Percentiles rank a stretch among this genome's conserved stretches.
phyloP scores from a whole-genome alignment of 805 yeast genomes.

The Brettanomyces naardenensis region DNA sequence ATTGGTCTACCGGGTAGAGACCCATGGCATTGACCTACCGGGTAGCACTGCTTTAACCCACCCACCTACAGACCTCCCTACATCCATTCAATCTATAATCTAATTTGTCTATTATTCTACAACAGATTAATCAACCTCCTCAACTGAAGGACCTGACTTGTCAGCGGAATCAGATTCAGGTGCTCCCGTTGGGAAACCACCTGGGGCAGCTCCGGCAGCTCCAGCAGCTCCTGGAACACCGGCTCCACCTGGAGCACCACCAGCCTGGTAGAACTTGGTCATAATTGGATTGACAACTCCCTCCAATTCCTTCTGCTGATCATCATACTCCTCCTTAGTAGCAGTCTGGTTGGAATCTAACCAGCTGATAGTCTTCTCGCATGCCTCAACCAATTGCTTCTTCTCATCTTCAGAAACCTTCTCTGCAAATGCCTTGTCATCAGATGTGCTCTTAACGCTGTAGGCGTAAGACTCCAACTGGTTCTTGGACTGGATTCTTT shows the following conservation, averaged over 20 bases:
- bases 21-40: no score
- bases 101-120: no score
- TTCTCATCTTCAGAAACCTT: slow-evolving; percentile 45
- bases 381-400: slow-evolving; percentile 65
- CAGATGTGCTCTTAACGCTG: slow-evolving; percentile 77
- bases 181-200: slow-evolving; percentile 38
- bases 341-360: slow-evolving; percentile 92
- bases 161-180: slow-evolving; percentile 41
- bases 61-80: no score
- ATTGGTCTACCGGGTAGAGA: no score
- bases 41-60: no score
- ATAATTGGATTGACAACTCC: slow-evolving; percentile 92
- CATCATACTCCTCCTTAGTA: slow-evolving; percentile 83
- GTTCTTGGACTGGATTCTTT: slow-evolving; percentile 90
- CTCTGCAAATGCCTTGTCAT: slow-evolving; percentile 72
- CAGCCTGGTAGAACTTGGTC: slow-evolving; percentile 94
- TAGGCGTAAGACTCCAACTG: slow-evolving; percentile 92
- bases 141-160: slow-evolving; percentile 67
- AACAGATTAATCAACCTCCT: slow-evolving; percentile 77
- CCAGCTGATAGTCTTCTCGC: slow-evolving; percentile 84
- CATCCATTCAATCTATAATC: no score
- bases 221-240: slow-evolving; percentile 78
- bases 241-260: slow-evolving; percentile 73
- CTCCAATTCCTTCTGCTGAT: slow-evolving; percentile 94
- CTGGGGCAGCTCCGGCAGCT: slow-evolving; percentile 38